A percentile compares a stretch with the other conserved stretches of the same genome.
Conservation (phyloP, 768 basidiomycete genomes). For the Tricholoma hemisulphureum region DNA sequence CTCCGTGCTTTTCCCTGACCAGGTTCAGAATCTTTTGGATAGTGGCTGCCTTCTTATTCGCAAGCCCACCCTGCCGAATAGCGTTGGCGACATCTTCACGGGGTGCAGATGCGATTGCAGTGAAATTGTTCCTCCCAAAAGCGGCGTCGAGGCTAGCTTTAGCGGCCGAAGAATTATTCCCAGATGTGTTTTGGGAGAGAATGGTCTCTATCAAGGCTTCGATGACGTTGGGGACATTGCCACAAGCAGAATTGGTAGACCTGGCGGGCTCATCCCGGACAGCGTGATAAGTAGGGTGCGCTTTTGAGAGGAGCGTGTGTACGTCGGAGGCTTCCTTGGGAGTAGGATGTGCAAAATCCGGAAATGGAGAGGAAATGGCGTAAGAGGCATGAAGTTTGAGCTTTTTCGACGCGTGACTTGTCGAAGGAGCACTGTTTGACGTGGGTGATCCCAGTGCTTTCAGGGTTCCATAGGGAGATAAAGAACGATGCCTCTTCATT, state of each 20-base stretch:
- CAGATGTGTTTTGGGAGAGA: slow-evolving; percentile 60
- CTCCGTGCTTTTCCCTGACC: slow-evolving; percentile 46
- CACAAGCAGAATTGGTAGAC: slow-evolving; percentile 43
- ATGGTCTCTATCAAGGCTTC: slow-evolving; percentile 58
- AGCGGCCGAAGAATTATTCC: slow-evolving; percentile 47
- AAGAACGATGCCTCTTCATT: slow-evolving; percentile 8
- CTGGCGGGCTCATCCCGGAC: slow-evolving; percentile 24
- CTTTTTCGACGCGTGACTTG: slow-evolving; percentile 41
- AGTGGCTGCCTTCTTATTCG: slow-evolving; percentile 56
- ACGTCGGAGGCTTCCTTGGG: slow-evolving; percentile 39
- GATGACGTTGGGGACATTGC: slow-evolving; percentile 50
- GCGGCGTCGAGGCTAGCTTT: slow-evolving; percentile 45
- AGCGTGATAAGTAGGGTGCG: slow-evolving; percentile 34
- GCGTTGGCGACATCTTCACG: slow-evolving; percentile 44
- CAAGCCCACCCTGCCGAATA: slow-evolving; percentile 54
- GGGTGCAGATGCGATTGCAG: slow-evolving; percentile 45
- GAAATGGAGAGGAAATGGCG: slow-evolving; percentile 44
- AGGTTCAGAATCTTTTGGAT: slow-evolving; percentile 49
- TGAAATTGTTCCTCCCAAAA: slow-evolving; percentile 53
- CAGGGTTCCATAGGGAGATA: slow-evolving; percentile 1
- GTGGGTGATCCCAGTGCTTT: background rate
- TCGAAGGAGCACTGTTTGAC: background rate
- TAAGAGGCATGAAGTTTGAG: slow-evolving; percentile 48
- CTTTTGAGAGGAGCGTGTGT: slow-evolving; percentile 38
- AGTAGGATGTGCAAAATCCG: slow-evolving; percentile 44